These are phyloP conservation scores for Solanum clarkiae DNA, from an alignment of 257 asterid genomes.

Conservation along the genomic window DNA sequence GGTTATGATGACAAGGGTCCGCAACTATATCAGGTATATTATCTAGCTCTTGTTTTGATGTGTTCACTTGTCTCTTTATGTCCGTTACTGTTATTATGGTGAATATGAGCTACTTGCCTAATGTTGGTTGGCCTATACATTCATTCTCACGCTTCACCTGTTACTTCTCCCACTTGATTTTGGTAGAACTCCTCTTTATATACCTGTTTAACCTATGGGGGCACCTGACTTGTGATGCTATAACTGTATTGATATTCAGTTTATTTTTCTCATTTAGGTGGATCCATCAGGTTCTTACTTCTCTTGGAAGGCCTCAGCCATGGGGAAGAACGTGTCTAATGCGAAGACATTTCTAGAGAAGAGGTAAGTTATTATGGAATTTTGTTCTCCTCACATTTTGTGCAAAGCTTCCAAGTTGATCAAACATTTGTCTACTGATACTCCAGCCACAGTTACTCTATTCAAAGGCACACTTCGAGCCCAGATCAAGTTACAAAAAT, in stretches of 20 bases:
- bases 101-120: neutral
- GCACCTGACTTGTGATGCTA: neutral
- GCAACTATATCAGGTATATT: conserved; percentile 76
- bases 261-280: conserved; percentile 30
- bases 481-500: neutral
- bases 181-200: neutral
- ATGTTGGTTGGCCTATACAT: neutral
- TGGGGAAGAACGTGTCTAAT: conserved; percentile 98
- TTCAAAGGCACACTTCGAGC: neutral
- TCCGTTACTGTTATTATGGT: neutral
- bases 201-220: neutral
- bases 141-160: neutral
- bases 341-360: conserved; percentile 97
- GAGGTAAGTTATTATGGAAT: conserved; percentile 33
- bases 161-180: neutral
- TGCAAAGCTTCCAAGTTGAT: neutral
- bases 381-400: neutral
- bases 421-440: neutral
- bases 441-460: neutral
- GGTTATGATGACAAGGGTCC: conserved; percentile 99
- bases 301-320: conserved; percentile 99
- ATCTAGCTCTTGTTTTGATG: neutral
- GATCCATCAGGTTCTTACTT: conserved; percentile 99
- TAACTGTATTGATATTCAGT: neutral
- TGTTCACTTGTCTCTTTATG: neutral